phyloP scores from a whole-genome alignment of 495 filamentous ascomycete genomes.

The Aspergillus asperescens region DNA sequence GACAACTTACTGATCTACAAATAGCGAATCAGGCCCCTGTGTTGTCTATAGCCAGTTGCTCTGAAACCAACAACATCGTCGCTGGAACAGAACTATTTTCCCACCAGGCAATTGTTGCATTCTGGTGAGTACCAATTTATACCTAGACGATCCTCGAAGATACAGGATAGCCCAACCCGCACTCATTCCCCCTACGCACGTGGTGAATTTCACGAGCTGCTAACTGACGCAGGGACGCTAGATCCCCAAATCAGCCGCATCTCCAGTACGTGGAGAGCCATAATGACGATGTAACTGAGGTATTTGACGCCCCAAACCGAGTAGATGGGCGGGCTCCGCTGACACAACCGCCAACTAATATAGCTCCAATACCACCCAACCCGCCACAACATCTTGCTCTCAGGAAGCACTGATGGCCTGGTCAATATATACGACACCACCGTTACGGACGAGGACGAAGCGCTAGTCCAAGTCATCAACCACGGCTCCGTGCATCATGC shows the following conservation, averaged over 20 bases:
- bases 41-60: constrained; percentile 62
- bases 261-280: constrained; percentile 78
- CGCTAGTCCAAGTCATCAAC: constrained; percentile 81
- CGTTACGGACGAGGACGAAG: constrained; percentile 77
- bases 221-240: constrained; percentile 57
- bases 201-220: constrained; percentile 26
- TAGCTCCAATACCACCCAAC: constrained; percentile 70
- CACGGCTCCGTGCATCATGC: constrained; percentile 82
- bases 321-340: not conserved
- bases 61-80: constrained; percentile 54
- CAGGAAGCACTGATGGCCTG: constrained; percentile 87
- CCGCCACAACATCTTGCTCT: constrained; percentile 60
- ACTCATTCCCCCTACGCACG: constrained; percentile 1
- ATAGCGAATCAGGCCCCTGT: constrained; percentile 48
- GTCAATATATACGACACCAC: constrained; percentile 77
- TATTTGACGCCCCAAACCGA: constrained; percentile 25
- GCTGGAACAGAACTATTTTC: constrained; percentile 76
- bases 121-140: constrained; percentile 54
- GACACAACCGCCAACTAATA: not conserved
- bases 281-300: constrained; percentile 86
- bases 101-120: constrained; percentile 62
- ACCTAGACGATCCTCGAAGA: not conserved
- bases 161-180: not conserved
- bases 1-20: constrained; percentile 10
- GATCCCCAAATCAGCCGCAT: constrained; percentile 48